These are phyloP conservation scores for Fusarium compactum DNA, from an alignment of 2,329 filamentous ascomycete genomes.

Conservation along the genomic window DNA sequence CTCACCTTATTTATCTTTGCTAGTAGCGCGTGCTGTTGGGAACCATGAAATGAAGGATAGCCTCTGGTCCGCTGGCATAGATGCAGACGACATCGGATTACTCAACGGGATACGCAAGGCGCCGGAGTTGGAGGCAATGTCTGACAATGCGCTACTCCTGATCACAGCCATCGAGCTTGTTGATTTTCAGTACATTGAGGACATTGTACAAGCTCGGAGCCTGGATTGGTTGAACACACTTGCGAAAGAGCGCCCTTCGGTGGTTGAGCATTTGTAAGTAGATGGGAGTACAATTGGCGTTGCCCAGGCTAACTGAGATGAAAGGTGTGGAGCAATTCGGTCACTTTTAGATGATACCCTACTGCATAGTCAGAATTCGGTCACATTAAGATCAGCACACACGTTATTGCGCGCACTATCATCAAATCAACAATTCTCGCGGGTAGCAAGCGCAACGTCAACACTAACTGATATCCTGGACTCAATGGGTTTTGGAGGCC, in stretches of 20 bases:
- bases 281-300: neutral
- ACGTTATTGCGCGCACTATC: conserved; percentile 69
- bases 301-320: neutral
- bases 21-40: conserved; percentile 67
- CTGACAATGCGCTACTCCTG: conserved; percentile 72
- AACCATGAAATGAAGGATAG: conserved; percentile 72
- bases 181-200: conserved; percentile 74
- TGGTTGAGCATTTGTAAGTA: conserved; percentile 70
- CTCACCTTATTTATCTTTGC: conserved; percentile 71
- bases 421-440: conserved; percentile 64
- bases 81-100: conserved; percentile 53
- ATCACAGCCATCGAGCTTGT: conserved; percentile 73
- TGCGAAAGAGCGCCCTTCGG: conserved; percentile 65
- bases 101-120: conserved; percentile 43
- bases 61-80: conserved; percentile 70
- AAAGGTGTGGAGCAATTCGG: conserved; percentile 67
- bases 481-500: conserved; percentile 71
- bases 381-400: conserved; percentile 71
- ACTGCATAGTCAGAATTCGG: conserved; percentile 71
- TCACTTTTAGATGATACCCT: conserved; percentile 71
- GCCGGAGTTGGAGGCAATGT: conserved; percentile 58
- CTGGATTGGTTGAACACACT: conserved; percentile 71
- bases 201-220: conserved; percentile 69
- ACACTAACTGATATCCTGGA: conserved; percentile 66
- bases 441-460: conserved; percentile 60